These are phyloP conservation scores for Holtermannia corniformis DNA, from an alignment of 768 basidiomycete species.

Conservation along the genomic window DNA sequence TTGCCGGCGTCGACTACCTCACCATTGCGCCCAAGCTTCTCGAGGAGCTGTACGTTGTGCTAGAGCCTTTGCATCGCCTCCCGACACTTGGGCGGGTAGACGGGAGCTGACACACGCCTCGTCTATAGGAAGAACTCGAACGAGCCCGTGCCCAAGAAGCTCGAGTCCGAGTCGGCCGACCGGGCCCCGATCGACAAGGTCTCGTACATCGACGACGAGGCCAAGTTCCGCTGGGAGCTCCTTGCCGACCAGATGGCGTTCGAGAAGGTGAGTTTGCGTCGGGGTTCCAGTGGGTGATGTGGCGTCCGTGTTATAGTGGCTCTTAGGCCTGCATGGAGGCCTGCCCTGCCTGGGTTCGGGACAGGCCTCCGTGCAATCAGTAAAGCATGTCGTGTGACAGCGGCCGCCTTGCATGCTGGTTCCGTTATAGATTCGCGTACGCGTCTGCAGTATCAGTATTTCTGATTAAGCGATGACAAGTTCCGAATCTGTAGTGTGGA, in stretches of 20 bases:
- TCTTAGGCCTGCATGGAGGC: no score
- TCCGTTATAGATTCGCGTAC: no score
- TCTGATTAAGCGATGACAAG: no score
- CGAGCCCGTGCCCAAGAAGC: conserved; percentile 70
- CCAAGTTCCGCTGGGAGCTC: conserved; percentile 90
- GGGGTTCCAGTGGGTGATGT: not conserved
- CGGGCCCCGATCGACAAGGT: conserved; percentile 63
- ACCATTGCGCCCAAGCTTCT: conserved; percentile 87
- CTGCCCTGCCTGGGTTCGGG: no score
- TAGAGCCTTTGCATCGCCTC: not conserved
- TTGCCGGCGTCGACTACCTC: conserved; percentile 95
- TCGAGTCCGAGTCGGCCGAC: conserved; percentile 51
- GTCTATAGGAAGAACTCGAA: conserved; percentile 47
- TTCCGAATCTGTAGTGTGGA: no score
- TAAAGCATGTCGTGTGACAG: no score
- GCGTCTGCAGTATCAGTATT: no score
- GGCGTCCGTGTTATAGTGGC: not conserved
- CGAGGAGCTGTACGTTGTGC: conserved; percentile 61
- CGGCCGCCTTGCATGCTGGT: no score
- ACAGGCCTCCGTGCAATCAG: no score
- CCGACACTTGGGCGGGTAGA: not conserved
- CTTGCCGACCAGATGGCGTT: conserved; percentile 95
- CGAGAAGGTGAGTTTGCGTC: conserved; percentile 53
- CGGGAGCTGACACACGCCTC: conserved; percentile 1
- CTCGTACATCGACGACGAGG: conserved; percentile 78